A percentile compares a stretch with the other conserved stretches of the same genome.
Conservation (phyloP, 1,139 yeast genomes). For the Kodamaea arcana region DNA sequence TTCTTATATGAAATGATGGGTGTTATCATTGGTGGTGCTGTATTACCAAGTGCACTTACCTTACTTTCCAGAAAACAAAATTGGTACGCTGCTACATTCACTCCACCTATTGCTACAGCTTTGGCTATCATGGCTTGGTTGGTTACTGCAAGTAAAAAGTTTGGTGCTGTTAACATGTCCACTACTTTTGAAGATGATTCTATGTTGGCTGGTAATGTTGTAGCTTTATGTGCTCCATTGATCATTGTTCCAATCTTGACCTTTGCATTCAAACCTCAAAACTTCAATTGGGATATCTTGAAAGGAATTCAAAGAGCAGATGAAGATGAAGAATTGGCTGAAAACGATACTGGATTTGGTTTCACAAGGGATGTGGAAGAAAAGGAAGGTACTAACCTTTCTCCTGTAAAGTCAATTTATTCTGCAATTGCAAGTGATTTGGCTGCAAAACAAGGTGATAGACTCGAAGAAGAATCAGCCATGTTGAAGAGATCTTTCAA, state of each 20-base stretch:
- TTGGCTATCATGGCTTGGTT: constrained; percentile 67
- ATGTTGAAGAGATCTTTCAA: constrained; percentile 49
- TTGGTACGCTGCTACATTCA: constrained; percentile 51
- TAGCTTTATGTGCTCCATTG: constrained; percentile 73
- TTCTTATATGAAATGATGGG: constrained; percentile 86
- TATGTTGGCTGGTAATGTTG: constrained; percentile 82
- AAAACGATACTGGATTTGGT: constrained; percentile 18
- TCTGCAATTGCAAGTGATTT: constrained; percentile 42
- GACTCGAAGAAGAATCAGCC: constrained; percentile 40
- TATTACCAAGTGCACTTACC: constrained; percentile 69
- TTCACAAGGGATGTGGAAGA: constrained; percentile 17
- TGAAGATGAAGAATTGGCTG: constrained; percentile 57
- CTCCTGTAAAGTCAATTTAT: constrained; percentile 36
- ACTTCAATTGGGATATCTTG: constrained; percentile 68
- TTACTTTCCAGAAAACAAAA: constrained; percentile 68
- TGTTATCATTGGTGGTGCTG: constrained; percentile 80
- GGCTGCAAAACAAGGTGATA: constrained; percentile 31
- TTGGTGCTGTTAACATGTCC: constrained; percentile 52
- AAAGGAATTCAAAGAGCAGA: constrained; percentile 58
- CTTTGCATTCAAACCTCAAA: constrained; percentile 57
- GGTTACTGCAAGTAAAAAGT: constrained; percentile 51
- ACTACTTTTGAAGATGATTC: constrained; percentile 75
- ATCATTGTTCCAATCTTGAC: constrained; percentile 67
- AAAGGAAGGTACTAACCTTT: constrained; percentile 30
- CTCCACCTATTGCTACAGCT: constrained; percentile 61